phyloP scores from a whole-genome alignment of 192 early-diverging fungal species.

The Obelidium mucronatum region DNA sequence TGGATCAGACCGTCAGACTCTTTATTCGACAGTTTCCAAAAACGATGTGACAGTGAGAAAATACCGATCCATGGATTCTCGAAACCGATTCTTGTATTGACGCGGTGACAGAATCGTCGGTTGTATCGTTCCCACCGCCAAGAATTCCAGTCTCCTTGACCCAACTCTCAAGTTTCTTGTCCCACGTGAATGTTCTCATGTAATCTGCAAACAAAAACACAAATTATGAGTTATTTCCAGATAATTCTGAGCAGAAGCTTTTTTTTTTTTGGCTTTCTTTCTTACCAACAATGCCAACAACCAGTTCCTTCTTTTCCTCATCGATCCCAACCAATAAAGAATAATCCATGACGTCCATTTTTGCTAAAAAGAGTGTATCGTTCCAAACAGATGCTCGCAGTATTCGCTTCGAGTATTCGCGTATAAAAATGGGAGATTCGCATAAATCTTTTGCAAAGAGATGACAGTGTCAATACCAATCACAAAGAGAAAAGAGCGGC shows the following conservation, averaged over 20 bases:
- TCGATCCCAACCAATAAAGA: constrained; percentile 95
- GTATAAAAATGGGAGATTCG: constrained; percentile 88
- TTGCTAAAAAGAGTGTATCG: constrained; percentile 93
- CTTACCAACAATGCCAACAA: constrained; percentile 95
- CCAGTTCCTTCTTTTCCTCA: constrained; percentile 81
- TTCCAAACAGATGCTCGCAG: constrained; percentile 87
- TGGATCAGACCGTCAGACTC: no score
- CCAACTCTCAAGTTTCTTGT: constrained; percentile 98
- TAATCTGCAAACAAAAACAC: constrained; percentile 67
- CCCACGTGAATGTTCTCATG: constrained; percentile 98
- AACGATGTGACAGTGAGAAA: constrained; percentile 81
- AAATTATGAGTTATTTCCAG: constrained; percentile 6
- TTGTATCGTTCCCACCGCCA: constrained; percentile 88
- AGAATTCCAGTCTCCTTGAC: constrained; percentile 93
- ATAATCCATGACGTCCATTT: constrained; percentile 98
- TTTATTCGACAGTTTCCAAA: constrained; percentile 18
- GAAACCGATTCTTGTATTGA: constrained; percentile 92
- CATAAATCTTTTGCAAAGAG: constrained; percentile 66
- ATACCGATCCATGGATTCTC: constrained; percentile 91
- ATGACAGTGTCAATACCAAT: background rate
- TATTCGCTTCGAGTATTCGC: constrained; percentile 88
- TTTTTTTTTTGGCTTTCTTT: background rate
- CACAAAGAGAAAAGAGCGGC: constrained; percentile 1
- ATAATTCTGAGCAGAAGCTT: background rate
- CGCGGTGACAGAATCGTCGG: constrained; percentile 97